Conservation (phyloP, 106 monocot genomes). For the Apostasia shenzhenica region DNA sequence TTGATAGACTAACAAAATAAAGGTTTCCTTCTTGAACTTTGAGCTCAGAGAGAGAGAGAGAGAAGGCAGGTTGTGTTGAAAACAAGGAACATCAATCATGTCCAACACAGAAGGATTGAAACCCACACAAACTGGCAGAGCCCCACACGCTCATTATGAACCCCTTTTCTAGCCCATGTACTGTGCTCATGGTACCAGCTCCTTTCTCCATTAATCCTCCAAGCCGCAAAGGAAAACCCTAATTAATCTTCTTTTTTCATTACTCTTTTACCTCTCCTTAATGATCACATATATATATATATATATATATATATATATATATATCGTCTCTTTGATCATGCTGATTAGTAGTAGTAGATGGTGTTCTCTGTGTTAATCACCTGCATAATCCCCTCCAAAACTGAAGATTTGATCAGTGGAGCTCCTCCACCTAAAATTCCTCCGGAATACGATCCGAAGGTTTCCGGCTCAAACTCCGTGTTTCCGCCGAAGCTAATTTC, state of each 20-base stretch:
- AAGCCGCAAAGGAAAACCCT: background rate
- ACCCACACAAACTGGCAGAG: background rate
- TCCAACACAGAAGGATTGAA: background rate
- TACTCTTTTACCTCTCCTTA: background rate
- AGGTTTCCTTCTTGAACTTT: background rate
- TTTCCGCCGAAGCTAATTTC: conserved; percentile 13
- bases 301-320: background rate
- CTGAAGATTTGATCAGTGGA: background rate
- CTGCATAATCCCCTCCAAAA: conserved; percentile 3
- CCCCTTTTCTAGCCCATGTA: background rate
- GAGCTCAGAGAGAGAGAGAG: background rate
- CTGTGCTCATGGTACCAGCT: too few species aligned
- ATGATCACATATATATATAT: background rate
- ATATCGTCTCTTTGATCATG: too few species aligned
- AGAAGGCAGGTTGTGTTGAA: background rate
- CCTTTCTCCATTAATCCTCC: background rate
- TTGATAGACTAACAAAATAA: background rate
- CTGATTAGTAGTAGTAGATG: background rate
- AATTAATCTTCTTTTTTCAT: background rate
- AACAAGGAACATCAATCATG: conserved; percentile 6
- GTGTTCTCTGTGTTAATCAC: background rate
- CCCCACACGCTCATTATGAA: background rate
- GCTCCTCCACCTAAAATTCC: background rate
- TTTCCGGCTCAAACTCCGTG: conserved; percentile 1
- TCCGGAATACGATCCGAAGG: conserved; percentile 8